Evolutionary conservation across 225 moss, liverwort and hornwort species (phyloP), one percentile per base, ranked within the genome.

Genomic region (Polytrichum formosum): DNA sequence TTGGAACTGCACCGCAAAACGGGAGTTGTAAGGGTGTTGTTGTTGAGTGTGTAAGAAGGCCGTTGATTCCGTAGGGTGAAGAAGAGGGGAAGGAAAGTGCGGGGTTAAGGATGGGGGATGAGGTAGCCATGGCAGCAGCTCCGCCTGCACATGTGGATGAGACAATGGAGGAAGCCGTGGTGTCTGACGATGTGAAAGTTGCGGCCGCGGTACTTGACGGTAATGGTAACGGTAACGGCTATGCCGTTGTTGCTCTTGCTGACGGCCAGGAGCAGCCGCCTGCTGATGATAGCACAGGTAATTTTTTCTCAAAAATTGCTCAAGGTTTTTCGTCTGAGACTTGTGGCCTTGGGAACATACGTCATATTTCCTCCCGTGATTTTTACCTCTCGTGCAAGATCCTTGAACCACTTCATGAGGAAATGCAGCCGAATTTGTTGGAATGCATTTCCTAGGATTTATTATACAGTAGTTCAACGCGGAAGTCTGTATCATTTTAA

Each of bases 221-320:
- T 10, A 76, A 58, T n/a, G 83, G 75, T 6, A 76, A 56, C 23
- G 83, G 76, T 6, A 87, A 87, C 21, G 87, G 87, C 8, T 66
- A 67, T 61, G 65, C 28, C 6, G 73, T 71, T 10, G 76, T 37
- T 19, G 77, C 46, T 10, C 76, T 67, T 10, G 54, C 63, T 13
- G 69, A 54, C 63, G 72, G 56, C 17, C 65, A 72, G 28, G 86
- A 80, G 55, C 68, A 78, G 70, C 72, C 69, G 23, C 53, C 28
- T 56, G 18, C 76, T 2, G 76, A 83, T 20, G 83, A 83, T 5
- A 8, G 70, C 61, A 62, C 73, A 55, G 83, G 87, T 87, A 76
- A 8, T 20, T 19, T 26, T 22, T 33, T 19, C 28, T 19, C 13
- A 4, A n/a, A 10, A 35, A 33, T 19, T 46, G 2, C n/a, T 66